Evolutionary conservation across 2,329 filamentous ascomycete species (phyloP).

Genomic region (Colletotrichum siamense): DNA sequence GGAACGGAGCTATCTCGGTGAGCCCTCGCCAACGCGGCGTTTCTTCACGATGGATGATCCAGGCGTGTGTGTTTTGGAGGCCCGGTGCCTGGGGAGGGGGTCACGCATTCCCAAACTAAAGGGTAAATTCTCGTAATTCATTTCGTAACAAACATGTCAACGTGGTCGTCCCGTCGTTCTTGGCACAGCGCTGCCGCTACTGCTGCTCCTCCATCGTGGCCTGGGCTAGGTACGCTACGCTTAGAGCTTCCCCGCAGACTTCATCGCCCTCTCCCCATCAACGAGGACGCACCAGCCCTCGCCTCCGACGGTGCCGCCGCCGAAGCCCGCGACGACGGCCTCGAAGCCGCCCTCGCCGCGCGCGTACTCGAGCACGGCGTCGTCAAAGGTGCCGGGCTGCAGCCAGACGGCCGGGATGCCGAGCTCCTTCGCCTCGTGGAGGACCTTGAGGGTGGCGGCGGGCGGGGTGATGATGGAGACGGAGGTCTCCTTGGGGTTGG

Average conservation of each 20-base stretch:
- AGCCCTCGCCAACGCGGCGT: conserved; percentile 3
- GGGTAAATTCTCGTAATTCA: background rate
- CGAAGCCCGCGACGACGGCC: conserved; percentile 71
- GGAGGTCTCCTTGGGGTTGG: conserved; percentile 71
- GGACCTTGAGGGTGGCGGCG: conserved; percentile 72
- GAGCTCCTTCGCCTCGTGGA: conserved; percentile 78
- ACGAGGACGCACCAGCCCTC: conserved; percentile 91
- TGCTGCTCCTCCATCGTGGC: background rate
- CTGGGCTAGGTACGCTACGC: background rate
- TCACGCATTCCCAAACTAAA: background rate
- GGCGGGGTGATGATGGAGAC: conserved; percentile 91
- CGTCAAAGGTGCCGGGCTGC: conserved; percentile 88
- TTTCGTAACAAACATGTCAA: background rate
- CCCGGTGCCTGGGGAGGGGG: background rate
- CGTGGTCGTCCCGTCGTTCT: background rate
- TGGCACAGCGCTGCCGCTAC: background rate
- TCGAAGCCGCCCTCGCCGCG: conserved; percentile 65
- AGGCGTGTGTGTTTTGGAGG: background rate
- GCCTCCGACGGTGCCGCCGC: conserved; percentile 58
- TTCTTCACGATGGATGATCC: background rate
- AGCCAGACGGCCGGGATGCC: conserved; percentile 83
- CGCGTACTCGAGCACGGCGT: conserved; percentile 75
- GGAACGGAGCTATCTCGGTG: conserved; percentile 12
- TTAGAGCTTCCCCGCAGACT: conserved; percentile 59
- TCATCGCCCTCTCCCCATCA: conserved; percentile 74